Conservation (phyloP, 2,329 filamentous ascomycete species). For the Cadophora sp. region DNA sequence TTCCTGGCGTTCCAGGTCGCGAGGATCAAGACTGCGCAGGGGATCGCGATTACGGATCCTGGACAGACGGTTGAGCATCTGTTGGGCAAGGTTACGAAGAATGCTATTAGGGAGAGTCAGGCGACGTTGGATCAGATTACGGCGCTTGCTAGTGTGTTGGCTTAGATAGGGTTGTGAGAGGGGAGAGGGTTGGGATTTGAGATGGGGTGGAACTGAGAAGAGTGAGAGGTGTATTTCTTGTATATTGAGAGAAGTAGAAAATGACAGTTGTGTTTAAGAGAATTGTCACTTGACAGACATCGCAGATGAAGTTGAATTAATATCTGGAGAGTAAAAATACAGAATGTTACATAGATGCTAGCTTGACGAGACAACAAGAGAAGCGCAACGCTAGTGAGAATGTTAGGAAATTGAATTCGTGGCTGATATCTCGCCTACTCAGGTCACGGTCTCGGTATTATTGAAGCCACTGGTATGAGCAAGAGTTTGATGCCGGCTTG, state of each 20-base stretch:
- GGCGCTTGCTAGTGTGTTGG: conserved; percentile 39
- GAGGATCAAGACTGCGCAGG: conserved; percentile 65
- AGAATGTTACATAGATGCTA: no score
- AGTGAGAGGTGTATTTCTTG: not conserved
- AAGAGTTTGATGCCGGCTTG: no score
- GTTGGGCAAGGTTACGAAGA: conserved; percentile 62
- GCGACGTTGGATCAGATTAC: conserved; percentile 59
- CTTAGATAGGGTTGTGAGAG: conserved; percentile 17
- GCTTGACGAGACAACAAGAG: no score
- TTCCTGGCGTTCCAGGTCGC: conserved; percentile 65
- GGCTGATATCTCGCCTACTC: no score
- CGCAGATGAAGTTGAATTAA: not conserved
- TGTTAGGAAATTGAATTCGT: no score
- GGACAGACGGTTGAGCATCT: conserved; percentile 63
- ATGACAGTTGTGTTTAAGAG: not conserved
- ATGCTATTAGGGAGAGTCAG: conserved; percentile 50
- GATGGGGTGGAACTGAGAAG: not conserved
- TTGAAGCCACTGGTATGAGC: no score
- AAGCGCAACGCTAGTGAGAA: no score
- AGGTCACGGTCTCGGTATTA: no score
- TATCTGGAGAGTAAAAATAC: not conserved
- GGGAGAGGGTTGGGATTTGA: not conserved
- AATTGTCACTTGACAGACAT: not conserved
- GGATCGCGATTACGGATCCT: conserved; percentile 57
- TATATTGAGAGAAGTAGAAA: conserved; percentile 2